Base-by-base conservation (phyloP, 306 rosid species). In the Lagenaria siceraria region DNA sequence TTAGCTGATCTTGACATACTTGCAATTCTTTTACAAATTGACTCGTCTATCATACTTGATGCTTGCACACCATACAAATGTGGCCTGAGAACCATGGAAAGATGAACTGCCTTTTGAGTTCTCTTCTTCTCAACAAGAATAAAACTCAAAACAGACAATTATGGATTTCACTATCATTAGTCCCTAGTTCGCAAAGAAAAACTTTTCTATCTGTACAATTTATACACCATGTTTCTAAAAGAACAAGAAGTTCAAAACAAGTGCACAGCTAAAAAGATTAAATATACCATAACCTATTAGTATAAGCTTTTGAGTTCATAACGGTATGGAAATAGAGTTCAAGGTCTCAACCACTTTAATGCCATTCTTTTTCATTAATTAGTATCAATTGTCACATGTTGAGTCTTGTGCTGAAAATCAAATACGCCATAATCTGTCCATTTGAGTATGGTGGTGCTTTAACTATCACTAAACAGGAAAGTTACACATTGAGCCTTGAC, bases 1-100 rank as follows among this genome's bases (percentile, higher is more conserved):
- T 83, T 83, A 35, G 77, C 84, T 46, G 71, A 62, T 64, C 75
- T 78, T 66, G 80, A 56, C 29, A 85, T 78, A 54, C 79, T 71
- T 48, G 83, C 52, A 38, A 40, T 59, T 74, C 61, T 85, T 60
- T 66, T 77, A 31, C 72, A 80, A 33, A 5, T 43, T 72, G 80
- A 64, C 17, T 76, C 78, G 31, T 49, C 66, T 79, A 80, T 80
- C 58, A 33, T 38, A 52, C n/a, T 77, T 29, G 62, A 25, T 4
- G 13, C 10, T 70, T 27, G 77, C 77, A 48, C 63, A 25, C 46
- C 13, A 40, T 10, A 38, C 5, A n/a, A 68, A 42, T 22, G 31
- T 6, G 33, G 54, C 74, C 53, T 68, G 53, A 68, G 53, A 68
- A 68, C 54, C 33, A 68, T 10, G n/a, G 27, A 68, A 68, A 68